Base-by-base conservation (phyloP, 805 yeast genomes). In the Zygosaccharomyces bisporus region DNA sequence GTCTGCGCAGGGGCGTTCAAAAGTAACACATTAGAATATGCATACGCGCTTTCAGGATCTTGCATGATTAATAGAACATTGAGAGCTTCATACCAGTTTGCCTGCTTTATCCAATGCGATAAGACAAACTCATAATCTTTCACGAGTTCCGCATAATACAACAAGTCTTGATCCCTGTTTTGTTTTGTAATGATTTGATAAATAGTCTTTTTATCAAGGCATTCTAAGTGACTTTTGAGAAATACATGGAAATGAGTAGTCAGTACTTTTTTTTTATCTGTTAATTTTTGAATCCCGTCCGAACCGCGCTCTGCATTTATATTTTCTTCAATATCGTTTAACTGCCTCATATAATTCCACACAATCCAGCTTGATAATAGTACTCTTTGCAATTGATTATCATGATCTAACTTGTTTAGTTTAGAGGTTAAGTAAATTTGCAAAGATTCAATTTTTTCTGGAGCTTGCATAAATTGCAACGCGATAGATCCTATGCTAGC, bases 21-120 rank as follows among this genome's bases (percentile, higher is more conserved):
- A 41, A 93, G 61, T 30, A 93, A 62, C 0, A 81, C 81, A 0
- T 83, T 80, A 0, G 97, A 74, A 47, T 81, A 80, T 49, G 76
- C 75, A 65, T 88, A 86, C 4, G 85, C 74, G 6, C 78, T 58
- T 0, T 66, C 58, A 0, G 73, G 67, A 32, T 75, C 74, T 32
- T 73, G 72, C 43, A 73, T 73, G 34, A 76, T 70, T 30, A 71
- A 67, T n/a, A 79, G 55, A 0, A 80, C 75, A 41, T 76, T 76
- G 41, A 87, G 61, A 0, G 95, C 84, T 45, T 81, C 81, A 10
- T 68, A 61, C 95, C 96, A 93, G 48, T 81, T 75, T 49, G 81
- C 83, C 20, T 72, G 60, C 41, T 80, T 76, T 9, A 90, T 73
- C 76, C 89, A 79, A 61, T 83, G 80, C 5, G 79, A 70, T 23